Base-by-base conservation (phyloP, 306 rosid species). In the Acacia melanoxylon region DNA sequence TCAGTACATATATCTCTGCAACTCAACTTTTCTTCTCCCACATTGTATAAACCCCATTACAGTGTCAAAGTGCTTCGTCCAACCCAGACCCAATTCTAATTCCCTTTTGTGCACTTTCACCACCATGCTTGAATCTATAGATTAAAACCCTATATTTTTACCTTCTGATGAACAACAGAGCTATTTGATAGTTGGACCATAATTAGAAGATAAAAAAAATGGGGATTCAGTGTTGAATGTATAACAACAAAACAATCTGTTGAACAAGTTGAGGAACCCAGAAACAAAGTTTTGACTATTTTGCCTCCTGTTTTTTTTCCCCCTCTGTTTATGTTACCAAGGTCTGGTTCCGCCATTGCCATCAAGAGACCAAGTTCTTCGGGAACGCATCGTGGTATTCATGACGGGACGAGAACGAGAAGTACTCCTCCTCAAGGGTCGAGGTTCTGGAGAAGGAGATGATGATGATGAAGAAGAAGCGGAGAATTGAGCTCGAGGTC, bases 351-450 rank as follows among this genome's bases (percentile, higher is more conserved):
- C 91, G 33, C 87, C 81, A 77, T 91, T 87, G 37, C 85, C 94
- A 1, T 94, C 95, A 92, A 86, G 86, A 33, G 95, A 91, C 98
- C 98, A 94, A 49, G 91, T 92, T 66, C 98, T 89, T 10, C 91
- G 90, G 14, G 87, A 25, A 82, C 90, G 75, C 1, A 77, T 9
- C 22, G 78, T 49, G 22, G 78, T 11, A 62, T n/a, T 82, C 72
- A 31, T 5, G 22, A 69, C 17, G 1, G 76, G 35, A 25, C 59
- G 22, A 19, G 89, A 82, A 45, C 59, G 59, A 19, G 90, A 85
- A 15, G 80, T 17, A n/a, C 20, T 72, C 37, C 79, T 83, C 35
- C 85, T 83, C 1, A 72, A 31, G 10, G 72, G 4, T 40, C 44
- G 31, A 25, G 87, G 8, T 24, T 79, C 85, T 4, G 72, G 41